A percentile compares a stretch with the other conserved stretches of the same genome.
These are phyloP conservation scores for Coffea eugenioides DNA, from an alignment of 257 asterid genomes.

Conservation along the genomic window DNA sequence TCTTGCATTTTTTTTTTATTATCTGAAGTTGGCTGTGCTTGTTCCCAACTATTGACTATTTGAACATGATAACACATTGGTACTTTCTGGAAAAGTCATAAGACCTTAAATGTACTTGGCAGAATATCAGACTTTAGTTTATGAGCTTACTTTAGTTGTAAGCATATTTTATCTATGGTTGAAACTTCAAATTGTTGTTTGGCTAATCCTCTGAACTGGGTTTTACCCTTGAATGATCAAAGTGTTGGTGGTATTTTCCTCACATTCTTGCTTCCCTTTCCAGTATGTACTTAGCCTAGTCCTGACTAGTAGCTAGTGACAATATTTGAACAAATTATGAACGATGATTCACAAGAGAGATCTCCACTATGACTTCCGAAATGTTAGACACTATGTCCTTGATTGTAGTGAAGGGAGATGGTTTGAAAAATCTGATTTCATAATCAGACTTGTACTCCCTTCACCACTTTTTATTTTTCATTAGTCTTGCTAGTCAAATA, in stretches of 20 bases:
- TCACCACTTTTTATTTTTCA: neutral
- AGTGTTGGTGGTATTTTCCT: neutral
- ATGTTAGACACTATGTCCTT: neutral
- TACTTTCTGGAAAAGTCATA: neutral
- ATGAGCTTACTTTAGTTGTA: neutral
- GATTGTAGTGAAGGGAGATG: neutral
- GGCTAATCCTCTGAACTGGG: neutral
- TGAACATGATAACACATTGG: neutral
- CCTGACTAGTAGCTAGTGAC: neutral
- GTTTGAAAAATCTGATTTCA: neutral
- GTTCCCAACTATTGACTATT: neutral
- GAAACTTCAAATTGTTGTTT: neutral
- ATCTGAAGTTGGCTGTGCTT: neutral
- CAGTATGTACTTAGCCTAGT: too few relatives aligned
- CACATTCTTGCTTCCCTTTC: neutral
- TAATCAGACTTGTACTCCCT: neutral
- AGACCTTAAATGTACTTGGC: neutral
- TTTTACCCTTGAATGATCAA: neutral
- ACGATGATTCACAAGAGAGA: neutral
- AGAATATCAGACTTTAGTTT: too few relatives aligned
- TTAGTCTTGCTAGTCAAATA: slow-evolving; percentile 1
- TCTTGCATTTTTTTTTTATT: neutral
- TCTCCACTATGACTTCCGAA: neutral
- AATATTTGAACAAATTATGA: neutral
- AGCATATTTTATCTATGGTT: neutral